Evolutionary conservation across 2,329 filamentous ascomycete genomes (phyloP).

Genomic region (Xylariaceae sp.): DNA sequence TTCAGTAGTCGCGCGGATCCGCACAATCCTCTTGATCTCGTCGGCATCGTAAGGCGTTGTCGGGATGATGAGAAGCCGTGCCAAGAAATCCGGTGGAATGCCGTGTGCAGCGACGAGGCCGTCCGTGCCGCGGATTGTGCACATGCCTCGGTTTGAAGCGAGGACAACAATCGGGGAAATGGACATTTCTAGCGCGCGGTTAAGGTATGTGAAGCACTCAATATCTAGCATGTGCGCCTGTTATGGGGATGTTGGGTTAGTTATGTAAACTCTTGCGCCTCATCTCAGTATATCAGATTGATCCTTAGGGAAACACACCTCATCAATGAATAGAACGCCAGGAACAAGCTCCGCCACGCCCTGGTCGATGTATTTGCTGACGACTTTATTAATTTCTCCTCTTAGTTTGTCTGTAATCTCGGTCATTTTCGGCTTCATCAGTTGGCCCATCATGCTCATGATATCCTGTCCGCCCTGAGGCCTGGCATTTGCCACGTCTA

Average conservation of each 20-base stretch:
- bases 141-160: slow-evolving; percentile 92
- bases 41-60: slow-evolving; percentile 83
- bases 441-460: slow-evolving; percentile 99
- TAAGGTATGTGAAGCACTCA: slow-evolving; percentile 98
- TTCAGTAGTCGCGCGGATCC: slow-evolving; percentile 78
- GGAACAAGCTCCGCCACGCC: slow-evolving; percentile 97
- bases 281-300: not conserved
- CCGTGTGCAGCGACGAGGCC: slow-evolving; percentile 84
- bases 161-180: slow-evolving; percentile 97
- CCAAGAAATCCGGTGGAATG: slow-evolving; percentile 88
- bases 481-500: slow-evolving; percentile 91
- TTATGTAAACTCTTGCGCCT: slow-evolving; percentile 4
- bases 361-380: slow-evolving; percentile 98
- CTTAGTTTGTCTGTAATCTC: slow-evolving; percentile 98
- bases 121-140: slow-evolving; percentile 82
- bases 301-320: slow-evolving; percentile 54
- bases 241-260: slow-evolving; percentile 17
- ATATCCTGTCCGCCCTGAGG: slow-evolving; percentile 98
- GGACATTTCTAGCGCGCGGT: slow-evolving; percentile 90
- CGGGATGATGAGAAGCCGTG: slow-evolving; percentile 90
- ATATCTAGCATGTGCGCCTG: slow-evolving; percentile 99
- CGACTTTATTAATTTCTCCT: slow-evolving; percentile 96
- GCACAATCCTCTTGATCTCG: slow-evolving; percentile 90
- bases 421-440: slow-evolving; percentile 99
- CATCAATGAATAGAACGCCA: slow-evolving; percentile 96